Base-by-base conservation (phyloP, 1,284 basidiomycete genomes). In the Rhodotorula sp. region DNA sequence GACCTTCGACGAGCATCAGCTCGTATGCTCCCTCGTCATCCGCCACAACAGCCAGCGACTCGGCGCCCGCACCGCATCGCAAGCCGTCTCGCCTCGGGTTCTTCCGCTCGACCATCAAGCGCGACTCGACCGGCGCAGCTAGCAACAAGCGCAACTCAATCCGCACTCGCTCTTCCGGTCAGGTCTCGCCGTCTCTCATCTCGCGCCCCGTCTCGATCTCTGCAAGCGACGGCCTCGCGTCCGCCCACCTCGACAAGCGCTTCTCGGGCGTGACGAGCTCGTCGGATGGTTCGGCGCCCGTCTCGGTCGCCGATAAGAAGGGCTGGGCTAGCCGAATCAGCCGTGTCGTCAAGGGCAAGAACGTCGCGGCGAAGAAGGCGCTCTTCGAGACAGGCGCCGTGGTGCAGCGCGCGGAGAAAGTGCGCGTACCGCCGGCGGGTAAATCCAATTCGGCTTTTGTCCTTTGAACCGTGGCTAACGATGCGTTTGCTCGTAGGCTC, bases 71-170 rank as follows among this genome's bases (percentile, higher is more conserved):
- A 10, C 46, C 59, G 12, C 50, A 34, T 7, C 61, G 58, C 49
- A 46, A 48, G 25, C 54, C 66, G 2, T 67, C 66, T 10, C 61
- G 70, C 19, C 66, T 64, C 34, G 58, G 63, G 0, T 71, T 71
- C 63, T 62, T 71, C 53, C 70, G 70, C 7, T 55, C 62, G 16
- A 46, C 45, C 21, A 21, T 61, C 5, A 54, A 55, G 53, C 70
- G 70, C 23, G 57, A 67, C 50, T 64, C 64, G 65, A 27, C 41
- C 25, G 34, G 5, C 34, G 34, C 34, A 34, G 34, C 34, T 34
- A 50, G 42, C 34, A 57, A 44, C 53, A 45, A 14, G 19, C 53
- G 58, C 44, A 46, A n/a, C 34, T 61, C 46, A 21, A 46, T 48
- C 42, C 53, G 53, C 7, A 57, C 53, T 5, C 53, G 19, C 17